Conservation (phyloP, 306 rosid genomes). For the Trifolium pratense region DNA sequence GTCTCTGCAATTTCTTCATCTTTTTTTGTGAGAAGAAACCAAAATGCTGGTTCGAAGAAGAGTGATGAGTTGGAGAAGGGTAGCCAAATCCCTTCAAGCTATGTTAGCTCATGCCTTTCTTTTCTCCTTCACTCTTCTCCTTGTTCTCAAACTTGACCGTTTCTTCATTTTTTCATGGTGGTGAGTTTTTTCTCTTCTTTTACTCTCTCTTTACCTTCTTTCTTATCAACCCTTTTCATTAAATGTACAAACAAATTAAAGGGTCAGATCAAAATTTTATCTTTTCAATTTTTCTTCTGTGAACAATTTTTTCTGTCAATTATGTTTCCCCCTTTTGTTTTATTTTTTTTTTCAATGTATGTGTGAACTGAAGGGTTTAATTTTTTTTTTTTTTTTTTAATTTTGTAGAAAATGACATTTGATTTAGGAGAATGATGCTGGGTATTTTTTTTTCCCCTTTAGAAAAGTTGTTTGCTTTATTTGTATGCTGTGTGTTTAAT, state of each 20-base stretch:
- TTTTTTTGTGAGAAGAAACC: neutral
- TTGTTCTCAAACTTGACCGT: constrained; percentile 72
- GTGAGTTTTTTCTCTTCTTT: constrained; percentile 56
- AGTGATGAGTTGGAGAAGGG: constrained; percentile 86
- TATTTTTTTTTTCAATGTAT: constrained; percentile 41
- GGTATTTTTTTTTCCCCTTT: neutral
- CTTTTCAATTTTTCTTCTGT: neutral
- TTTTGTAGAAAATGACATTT: constrained; percentile 27
- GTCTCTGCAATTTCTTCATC: constrained; percentile 13
- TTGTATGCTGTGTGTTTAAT: constrained; percentile 26
- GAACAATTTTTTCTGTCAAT: constrained; percentile 26
- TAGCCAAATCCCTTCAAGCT: constrained; percentile 65
- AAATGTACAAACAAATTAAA: neutral
- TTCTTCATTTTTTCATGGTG: constrained; percentile 68
- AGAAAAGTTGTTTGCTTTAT: neutral
- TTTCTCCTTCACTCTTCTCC: constrained; percentile 69
- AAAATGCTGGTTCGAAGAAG: constrained; percentile 66
- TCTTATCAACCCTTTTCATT: constrained; percentile 31
- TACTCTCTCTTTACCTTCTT: neutral
- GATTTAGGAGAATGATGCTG: neutral
- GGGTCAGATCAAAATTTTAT: constrained; percentile 19
- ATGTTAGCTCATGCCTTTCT: constrained; percentile 71
- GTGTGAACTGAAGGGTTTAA: neutral
- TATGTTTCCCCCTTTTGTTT: constrained; percentile 16
- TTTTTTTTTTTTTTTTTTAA: neutral